Percentiles rank a stretch among this genome's conserved stretches.
These are phyloP conservation scores for Mycosphaerella arachidis DNA, from an alignment of 2,329 filamentous ascomycete species.

Conservation along the genomic window DNA sequence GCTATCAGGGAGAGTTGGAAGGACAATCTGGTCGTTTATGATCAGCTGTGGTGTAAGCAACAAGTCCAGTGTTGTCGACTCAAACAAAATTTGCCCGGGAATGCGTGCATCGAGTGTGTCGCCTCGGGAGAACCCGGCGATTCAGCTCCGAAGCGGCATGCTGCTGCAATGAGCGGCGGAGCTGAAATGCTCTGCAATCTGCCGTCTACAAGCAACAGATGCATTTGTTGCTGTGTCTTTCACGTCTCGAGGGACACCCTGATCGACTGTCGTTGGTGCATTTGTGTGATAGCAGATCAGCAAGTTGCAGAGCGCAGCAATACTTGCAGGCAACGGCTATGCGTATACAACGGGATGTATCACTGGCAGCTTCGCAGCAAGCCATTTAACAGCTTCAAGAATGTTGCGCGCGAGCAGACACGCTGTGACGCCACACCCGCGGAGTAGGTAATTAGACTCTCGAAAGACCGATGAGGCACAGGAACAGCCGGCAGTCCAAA, in stretches of 20 bases:
- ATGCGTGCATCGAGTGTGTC: neutral
- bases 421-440: neutral
- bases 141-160: neutral
- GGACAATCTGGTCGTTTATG: neutral
- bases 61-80: too few species aligned
- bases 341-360: neutral
- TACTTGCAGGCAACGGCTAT: neutral
- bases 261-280: too few species aligned
- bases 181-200: neutral
- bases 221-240: too few species aligned
- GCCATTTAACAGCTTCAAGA: neutral
- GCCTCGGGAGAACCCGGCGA: neutral
- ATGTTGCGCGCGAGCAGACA: neutral
- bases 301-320: too few species aligned
- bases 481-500: neutral
- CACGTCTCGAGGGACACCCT: too few species aligned
- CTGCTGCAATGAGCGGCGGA: neutral
- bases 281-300: too few species aligned
- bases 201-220: too few species aligned
- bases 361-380: neutral
- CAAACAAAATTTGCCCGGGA: neutral
- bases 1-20: neutral
- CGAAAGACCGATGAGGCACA: neutral
- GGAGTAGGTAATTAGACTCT: neutral
- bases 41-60: neutral